Percentiles rank a stretch among this genome's conserved stretches.
These are phyloP conservation scores for Ophiostoma sp. DNA, from an alignment of 2,329 filamentous ascomycete species.

Conservation along the genomic window DNA sequence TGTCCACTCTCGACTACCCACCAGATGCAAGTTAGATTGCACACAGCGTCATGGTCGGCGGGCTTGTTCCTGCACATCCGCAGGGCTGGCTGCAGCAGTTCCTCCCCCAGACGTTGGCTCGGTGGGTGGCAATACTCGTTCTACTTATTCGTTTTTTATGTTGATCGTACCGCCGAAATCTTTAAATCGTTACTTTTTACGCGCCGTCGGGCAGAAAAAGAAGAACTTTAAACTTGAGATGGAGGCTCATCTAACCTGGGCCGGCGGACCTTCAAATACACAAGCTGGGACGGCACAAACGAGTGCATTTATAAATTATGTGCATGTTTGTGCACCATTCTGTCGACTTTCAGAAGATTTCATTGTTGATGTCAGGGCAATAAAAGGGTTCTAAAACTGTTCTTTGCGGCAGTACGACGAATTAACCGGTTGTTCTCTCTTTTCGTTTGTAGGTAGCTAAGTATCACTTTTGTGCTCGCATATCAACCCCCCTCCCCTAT, in stretches of 20 bases:
- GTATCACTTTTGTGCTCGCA: neutral
- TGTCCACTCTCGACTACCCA: neutral
- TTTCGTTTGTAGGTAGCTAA: too few species aligned
- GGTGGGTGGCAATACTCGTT: neutral
- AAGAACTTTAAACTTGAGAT: neutral
- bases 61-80: conserved; percentile 4
- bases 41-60: conserved; percentile 11
- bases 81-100: conserved; percentile 12
- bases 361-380: neutral
- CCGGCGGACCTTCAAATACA: conserved; percentile 12
- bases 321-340: neutral
- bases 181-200: neutral
- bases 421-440: neutral
- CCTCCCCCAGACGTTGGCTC: neutral
- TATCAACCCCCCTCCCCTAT: neutral
- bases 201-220: neutral
- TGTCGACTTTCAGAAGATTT: neutral
- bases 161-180: neutral
- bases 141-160: neutral
- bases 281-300: neutral
- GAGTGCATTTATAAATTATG: neutral
- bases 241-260: neutral
- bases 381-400: neutral
- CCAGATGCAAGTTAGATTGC: conserved; percentile 13
- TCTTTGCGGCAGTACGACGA: neutral